These are phyloP conservation scores for Ceratocystis smalleyi DNA, from an alignment of 2,329 filamentous ascomycete genomes.

Conservation along the genomic window DNA sequence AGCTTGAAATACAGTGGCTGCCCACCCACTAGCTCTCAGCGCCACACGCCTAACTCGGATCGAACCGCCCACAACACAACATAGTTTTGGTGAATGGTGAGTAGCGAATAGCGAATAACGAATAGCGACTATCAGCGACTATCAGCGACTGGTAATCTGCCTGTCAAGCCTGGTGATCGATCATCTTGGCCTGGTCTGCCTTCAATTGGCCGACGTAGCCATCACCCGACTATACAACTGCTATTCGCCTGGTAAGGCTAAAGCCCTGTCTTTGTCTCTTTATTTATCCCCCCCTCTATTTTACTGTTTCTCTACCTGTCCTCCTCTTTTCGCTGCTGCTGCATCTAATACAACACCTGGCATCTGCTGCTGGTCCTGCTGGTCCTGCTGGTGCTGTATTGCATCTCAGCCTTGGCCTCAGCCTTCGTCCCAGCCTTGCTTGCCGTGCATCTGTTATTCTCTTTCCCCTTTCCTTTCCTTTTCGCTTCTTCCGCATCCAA, in stretches of 20 bases:
- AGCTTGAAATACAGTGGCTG: too few species aligned
- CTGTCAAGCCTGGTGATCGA: too few species aligned
- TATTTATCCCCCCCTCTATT: background rate
- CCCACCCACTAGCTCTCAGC: too few species aligned
- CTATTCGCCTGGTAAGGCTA: background rate
- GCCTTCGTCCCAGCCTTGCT: background rate
- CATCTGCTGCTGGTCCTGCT: background rate
- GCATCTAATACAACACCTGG: slow-evolving; percentile 4
- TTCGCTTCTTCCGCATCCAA: slow-evolving; percentile 13
- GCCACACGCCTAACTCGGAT: too few species aligned
- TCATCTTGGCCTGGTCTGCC: too few species aligned
- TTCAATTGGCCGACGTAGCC: too few species aligned
- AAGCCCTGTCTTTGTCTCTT: background rate
- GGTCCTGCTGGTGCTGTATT: background rate
- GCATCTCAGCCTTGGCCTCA: background rate
- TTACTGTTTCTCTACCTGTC: background rate
- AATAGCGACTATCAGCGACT: too few species aligned
- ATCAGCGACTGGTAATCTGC: too few species aligned
- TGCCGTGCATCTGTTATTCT: background rate
- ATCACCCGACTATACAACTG: too few species aligned
- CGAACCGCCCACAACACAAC: too few species aligned
- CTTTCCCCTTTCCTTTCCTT: background rate
- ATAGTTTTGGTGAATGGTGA: too few species aligned
- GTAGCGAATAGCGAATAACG: too few species aligned
- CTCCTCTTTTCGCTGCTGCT: background rate